Evolutionary conservation across 129 eudicot genomes (phyloP).

Genomic region (Glebionis coronaria): DNA sequence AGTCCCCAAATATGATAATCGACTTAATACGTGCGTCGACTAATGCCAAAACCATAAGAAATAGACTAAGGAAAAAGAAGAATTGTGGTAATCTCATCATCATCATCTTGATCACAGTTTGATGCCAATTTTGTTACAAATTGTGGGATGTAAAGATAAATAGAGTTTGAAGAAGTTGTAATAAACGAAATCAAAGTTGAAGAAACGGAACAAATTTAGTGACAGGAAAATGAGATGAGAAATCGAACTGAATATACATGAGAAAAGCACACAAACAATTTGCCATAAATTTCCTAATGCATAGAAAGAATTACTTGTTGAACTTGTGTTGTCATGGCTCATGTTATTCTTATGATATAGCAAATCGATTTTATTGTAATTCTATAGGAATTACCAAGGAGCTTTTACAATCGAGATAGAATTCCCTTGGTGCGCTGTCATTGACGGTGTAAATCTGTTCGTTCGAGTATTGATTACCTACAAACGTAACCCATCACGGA

Average conservation of each 20-base stretch:
- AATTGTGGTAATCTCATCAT: slow-evolving; percentile 24
- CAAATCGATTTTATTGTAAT: too few relatives aligned
- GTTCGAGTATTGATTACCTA: too few relatives aligned
- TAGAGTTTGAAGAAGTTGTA: slow-evolving; percentile 15
- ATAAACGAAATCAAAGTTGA: neutral
- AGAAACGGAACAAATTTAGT: neutral
- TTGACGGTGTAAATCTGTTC: too few relatives aligned
- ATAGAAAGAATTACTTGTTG: neutral
- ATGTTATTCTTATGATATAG: too few relatives aligned
- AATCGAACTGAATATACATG: slow-evolving; percentile 12
- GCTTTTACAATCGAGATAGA: too few relatives aligned
- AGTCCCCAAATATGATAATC: slow-evolving; percentile 53
- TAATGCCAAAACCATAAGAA: neutral
- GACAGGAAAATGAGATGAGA: neutral
- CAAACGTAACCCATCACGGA: too few relatives aligned
- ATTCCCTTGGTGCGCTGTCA: too few relatives aligned
- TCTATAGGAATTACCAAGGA: too few relatives aligned
- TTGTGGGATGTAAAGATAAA: slow-evolving; percentile 27
- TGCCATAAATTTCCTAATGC: slow-evolving; percentile 4
- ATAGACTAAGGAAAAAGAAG: slow-evolving; percentile 16
- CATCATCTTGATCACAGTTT: slow-evolving; percentile 17
- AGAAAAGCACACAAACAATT: slow-evolving; percentile 24
- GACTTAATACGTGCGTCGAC: slow-evolving; percentile 30
- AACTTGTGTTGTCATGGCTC: neutral
- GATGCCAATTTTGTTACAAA: slow-evolving; percentile 10